Evolutionary conservation across 2,329 filamentous ascomycete species (phyloP), one percentile per base, ranked within the genome.

Genomic region (Alternaria sp.): DNA sequence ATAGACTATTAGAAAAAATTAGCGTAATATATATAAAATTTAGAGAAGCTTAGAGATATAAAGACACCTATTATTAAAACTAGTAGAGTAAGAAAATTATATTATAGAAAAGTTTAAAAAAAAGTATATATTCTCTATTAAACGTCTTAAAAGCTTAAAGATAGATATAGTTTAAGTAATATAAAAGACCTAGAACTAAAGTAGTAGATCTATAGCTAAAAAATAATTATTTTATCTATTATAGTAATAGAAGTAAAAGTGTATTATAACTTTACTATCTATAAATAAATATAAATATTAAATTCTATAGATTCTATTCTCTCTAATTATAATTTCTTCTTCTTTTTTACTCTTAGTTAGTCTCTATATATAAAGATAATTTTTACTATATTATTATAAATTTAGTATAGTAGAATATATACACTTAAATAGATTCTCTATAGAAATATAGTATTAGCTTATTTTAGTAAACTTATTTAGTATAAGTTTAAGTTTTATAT

Each of bases 21-120:
- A 50, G 54, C 54, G 45, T 26, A 25, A 62, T 62, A 59, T 50
- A 54, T 50, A 67, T 21, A 52, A 65, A 21, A 36, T 60, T 50
- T 36, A 65, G 30, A 55, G 56, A 55, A 60, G 30, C 56, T 60
- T 67, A 26, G 65, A 59, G 21, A 56, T 67, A 23, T 56, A 67
- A 54, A 62, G 59, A 57, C 25, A 59, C 2, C 59, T 67, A 12
- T 55, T 67, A 36, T 52, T 60, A 28, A 67, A 65, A 57, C 65
- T 67, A 62, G 65, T 59, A 32, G 65, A 56, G 61, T 43, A 46
- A 46, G 65, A 67, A 52, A 67, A 65, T 65, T 10, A n/a, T 8
- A 49, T 57, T 15, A 65, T 59, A 26, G 62, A 59, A 59, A 43
- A 50, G 19, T 26, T 28, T 62, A 17, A 54, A 36, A 30, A 9